These are phyloP conservation scores for Mycena venus DNA, from an alignment of 768 basidiomycete species.

Conservation along the genomic window DNA sequence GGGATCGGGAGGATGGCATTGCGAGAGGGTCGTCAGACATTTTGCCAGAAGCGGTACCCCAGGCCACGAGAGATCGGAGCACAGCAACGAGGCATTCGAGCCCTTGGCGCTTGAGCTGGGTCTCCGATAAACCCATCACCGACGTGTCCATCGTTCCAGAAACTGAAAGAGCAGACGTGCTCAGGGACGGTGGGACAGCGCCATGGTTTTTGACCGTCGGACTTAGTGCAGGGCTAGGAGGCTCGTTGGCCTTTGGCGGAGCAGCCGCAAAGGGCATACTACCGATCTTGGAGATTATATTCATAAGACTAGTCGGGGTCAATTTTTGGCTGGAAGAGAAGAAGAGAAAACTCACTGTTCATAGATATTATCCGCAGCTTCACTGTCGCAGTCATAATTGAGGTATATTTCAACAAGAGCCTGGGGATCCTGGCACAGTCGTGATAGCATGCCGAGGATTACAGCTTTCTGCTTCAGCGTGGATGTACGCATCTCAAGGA, in stretches of 20 bases:
- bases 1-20: slow-evolving; percentile 57
- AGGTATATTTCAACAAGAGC: slow-evolving; percentile 98
- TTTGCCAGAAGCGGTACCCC: slow-evolving; percentile 79
- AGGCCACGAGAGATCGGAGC: slow-evolving; percentile 89
- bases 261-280: slow-evolving; percentile 64
- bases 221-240: slow-evolving; percentile 71
- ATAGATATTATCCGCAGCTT: slow-evolving; percentile 96
- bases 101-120: slow-evolving; percentile 89
- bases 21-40: slow-evolving; percentile 55
- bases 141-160: slow-evolving; percentile 79
- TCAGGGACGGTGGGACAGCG: slow-evolving; percentile 67
- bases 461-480: slow-evolving; percentile 95
- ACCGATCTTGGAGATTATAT: slow-evolving; percentile 94
- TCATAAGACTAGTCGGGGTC: slow-evolving; percentile 79
- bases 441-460: slow-evolving; percentile 88
- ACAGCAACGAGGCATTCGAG: slow-evolving; percentile 95
- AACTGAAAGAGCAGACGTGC: slow-evolving; percentile 73
- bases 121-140: slow-evolving; percentile 80
- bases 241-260: slow-evolving; percentile 67
- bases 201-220: slow-evolving; percentile 61
- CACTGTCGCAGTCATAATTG: slow-evolving; percentile 98
- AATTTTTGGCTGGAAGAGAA: not conserved
- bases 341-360: slow-evolving; percentile 76
- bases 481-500: slow-evolving; percentile 97
- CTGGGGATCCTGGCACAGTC: slow-evolving; percentile 95